These are phyloP conservation scores for Leucogyrophana mollusca DNA, from an alignment of 768 basidiomycete genomes.

Conservation along the genomic window DNA sequence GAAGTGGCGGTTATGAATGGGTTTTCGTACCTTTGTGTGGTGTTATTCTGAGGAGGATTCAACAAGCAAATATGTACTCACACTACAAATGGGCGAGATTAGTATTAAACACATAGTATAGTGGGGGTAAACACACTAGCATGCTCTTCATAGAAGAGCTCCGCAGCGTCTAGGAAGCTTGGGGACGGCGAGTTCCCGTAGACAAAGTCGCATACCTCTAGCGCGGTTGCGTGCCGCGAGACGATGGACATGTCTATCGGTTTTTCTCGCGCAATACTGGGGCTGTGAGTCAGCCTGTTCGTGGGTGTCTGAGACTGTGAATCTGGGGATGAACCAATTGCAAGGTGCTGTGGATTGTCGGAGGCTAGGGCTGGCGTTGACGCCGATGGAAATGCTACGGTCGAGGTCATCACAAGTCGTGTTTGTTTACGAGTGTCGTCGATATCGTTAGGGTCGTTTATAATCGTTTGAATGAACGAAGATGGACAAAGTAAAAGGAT, in stretches of 20 bases:
- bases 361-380: neutral
- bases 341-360: neutral
- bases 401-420: no score
- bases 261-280: no score
- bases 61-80: constrained; percentile 14
- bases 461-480: no score
- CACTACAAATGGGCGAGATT: constrained; percentile 20
- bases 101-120: constrained; percentile 6
- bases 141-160: constrained; percentile 67
- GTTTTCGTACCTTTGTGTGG: constrained; percentile 64
- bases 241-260: constrained; percentile 23
- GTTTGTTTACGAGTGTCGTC: constrained; percentile 10
- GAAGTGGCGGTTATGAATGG: constrained; percentile 76
- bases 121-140: constrained; percentile 44
- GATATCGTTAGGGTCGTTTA: no score
- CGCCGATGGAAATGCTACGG: no score
- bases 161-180: constrained; percentile 49
- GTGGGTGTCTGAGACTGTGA: no score
- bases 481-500: no score
- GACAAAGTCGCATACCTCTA: constrained; percentile 70
- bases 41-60: neutral
- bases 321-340: no score
- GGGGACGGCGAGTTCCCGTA: constrained; percentile 52
- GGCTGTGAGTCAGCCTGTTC: no score
- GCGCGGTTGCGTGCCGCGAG: constrained; percentile 53